phyloP scores from a whole-genome alignment of 495 filamentous ascomycete species.

The Penicillium bovifimosum region DNA sequence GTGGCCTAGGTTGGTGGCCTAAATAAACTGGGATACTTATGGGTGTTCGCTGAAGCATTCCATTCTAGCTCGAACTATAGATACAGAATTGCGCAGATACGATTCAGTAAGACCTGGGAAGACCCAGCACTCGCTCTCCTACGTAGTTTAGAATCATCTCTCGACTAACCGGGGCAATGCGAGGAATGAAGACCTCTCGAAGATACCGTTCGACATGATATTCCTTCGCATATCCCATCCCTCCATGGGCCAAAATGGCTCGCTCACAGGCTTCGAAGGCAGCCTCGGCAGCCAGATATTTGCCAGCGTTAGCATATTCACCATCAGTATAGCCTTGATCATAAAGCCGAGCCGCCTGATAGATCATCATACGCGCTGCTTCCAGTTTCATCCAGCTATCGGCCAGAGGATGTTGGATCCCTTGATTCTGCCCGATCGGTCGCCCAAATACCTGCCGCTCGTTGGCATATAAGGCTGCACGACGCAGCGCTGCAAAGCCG shows the following conservation, averaged over 20 bases:
- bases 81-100: background rate
- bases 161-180: conserved; percentile 67
- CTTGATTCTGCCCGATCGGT: conserved; percentile 68
- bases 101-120: conserved; percentile 44
- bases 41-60: too few species aligned
- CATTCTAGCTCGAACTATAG: background rate
- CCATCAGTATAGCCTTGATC: conserved; percentile 37
- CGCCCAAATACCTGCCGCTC: conserved; percentile 63
- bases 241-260: conserved; percentile 60
- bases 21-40: too few species aligned
- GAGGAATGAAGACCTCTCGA: conserved; percentile 65
- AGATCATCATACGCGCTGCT: conserved; percentile 68
- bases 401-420: conserved; percentile 67
- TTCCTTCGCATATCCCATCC: conserved; percentile 74
- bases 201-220: conserved; percentile 75
- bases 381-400: conserved; percentile 71
- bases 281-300: conserved; percentile 73
- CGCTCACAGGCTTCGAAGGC: conserved; percentile 68
- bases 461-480: conserved; percentile 59
- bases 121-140: conserved; percentile 57
- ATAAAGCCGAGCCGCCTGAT: conserved; percentile 69
- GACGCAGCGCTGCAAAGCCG: conserved; percentile 62
- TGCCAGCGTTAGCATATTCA: conserved; percentile 34
- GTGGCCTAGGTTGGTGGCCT: too few species aligned
- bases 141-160: conserved; percentile 81